phyloP scores from a whole-genome alignment of 2,329 filamentous ascomycete genomes.

The Hypoxylon sp. region DNA sequence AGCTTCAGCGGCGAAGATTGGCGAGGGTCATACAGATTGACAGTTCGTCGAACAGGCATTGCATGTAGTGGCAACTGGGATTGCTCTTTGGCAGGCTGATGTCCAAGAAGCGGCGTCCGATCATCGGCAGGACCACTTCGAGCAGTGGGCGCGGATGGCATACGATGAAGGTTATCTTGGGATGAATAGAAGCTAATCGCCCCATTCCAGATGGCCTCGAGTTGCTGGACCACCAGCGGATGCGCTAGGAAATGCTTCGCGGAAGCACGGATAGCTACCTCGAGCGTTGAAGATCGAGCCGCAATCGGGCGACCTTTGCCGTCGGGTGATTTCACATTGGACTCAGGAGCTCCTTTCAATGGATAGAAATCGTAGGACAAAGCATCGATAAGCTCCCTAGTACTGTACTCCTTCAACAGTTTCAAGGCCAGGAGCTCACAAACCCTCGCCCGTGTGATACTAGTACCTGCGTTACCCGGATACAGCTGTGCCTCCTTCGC shows the following conservation, averaged over 20 bases:
- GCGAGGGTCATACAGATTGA: constrained; percentile 89
- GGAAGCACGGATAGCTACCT: constrained; percentile 92
- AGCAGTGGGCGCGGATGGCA: constrained; percentile 55
- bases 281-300: constrained; percentile 88
- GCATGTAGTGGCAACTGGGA: constrained; percentile 54
- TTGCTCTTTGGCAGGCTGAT: constrained; percentile 54
- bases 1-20: constrained; percentile 94
- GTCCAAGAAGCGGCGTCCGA: constrained; percentile 67
- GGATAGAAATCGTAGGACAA: constrained; percentile 96
- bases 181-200: constrained; percentile 94
- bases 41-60: constrained; percentile 75
- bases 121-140: constrained; percentile 59
- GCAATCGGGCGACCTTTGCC: constrained; percentile 66
- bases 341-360: constrained; percentile 80
- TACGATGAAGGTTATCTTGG: constrained; percentile 86
- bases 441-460: constrained; percentile 86
- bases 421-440: constrained; percentile 94
- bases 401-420: constrained; percentile 89
- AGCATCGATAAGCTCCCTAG: constrained; percentile 91
- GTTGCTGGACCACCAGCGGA: constrained; percentile 90
- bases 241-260: constrained; percentile 94
- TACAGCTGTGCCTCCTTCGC: constrained; percentile 86
- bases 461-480: constrained; percentile 87
- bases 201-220: constrained; percentile 98
- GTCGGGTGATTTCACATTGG: constrained; percentile 56